Conservation (phyloP, 805 yeast genomes). For the Maudiozyma pseudohumilis region DNA sequence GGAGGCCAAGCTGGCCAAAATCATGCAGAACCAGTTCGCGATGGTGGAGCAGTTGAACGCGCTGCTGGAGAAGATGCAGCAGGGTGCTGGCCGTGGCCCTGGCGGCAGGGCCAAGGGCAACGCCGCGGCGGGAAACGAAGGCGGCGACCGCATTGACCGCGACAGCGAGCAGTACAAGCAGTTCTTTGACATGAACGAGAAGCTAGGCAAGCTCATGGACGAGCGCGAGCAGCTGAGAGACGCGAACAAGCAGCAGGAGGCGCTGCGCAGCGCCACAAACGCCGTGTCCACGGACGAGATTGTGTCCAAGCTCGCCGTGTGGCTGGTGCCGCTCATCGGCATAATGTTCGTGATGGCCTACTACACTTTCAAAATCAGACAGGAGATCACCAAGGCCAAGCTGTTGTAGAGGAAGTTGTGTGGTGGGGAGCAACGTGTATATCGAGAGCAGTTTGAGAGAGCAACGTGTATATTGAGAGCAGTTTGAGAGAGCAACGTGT, state of each 20-base stretch:
- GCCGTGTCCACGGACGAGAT: conserved; percentile 29
- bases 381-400: conserved; percentile 30
- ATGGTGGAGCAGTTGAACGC: conserved; percentile 17
- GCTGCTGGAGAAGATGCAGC: conserved; percentile 7
- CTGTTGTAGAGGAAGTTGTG: conserved; percentile 14
- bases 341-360: conserved; percentile 30
- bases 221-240: conserved; percentile 27
- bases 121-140: not conserved
- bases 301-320: conserved; percentile 23
- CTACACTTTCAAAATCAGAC: conserved; percentile 29
- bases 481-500: too few species aligned
- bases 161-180: conserved; percentile 18
- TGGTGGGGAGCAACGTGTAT: too few species aligned
- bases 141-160: conserved; percentile 1
- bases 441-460: too few species aligned
- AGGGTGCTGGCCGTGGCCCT: not conserved
- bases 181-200: conserved; percentile 23
- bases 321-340: conserved; percentile 26
- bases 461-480: too few species aligned
- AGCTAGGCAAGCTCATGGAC: conserved; percentile 22
- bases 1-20: conserved; percentile 17
- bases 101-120: not conserved
- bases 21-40: conserved; percentile 17
- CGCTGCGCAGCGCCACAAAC: not conserved
- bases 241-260: conserved; percentile 3